These are phyloP conservation scores for Heterobasidion parviporum DNA, from an alignment of 1,284 basidiomycete species.

Conservation along the genomic window DNA sequence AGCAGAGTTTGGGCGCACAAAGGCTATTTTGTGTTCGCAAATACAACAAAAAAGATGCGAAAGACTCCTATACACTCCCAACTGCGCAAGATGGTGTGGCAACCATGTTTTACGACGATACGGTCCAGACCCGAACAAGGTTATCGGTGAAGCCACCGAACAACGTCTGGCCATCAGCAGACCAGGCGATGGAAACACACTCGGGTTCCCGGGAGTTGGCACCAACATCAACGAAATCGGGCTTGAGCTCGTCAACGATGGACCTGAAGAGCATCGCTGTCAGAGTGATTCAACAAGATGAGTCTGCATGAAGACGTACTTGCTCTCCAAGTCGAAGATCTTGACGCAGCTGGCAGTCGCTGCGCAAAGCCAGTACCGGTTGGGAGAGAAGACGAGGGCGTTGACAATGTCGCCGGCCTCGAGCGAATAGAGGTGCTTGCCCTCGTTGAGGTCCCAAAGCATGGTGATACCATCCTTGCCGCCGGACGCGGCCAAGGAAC, in stretches of 20 bases:
- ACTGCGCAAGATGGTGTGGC: neutral
- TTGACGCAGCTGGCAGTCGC: slow-evolving; percentile 98
- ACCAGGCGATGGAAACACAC: slow-evolving; percentile 98
- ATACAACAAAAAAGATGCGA: slow-evolving; percentile 13
- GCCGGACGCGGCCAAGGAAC: slow-evolving; percentile 97
- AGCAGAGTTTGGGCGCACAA: slow-evolving; percentile 4
- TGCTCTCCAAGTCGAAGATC: slow-evolving; percentile 98
- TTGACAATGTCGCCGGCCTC: slow-evolving; percentile 99
- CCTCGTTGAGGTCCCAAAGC: slow-evolving; percentile 99
- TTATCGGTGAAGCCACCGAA: slow-evolving; percentile 95
- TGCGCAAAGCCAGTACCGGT: slow-evolving; percentile 99
- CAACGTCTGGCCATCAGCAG: slow-evolving; percentile 94
- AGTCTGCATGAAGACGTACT: slow-evolving; percentile 48
- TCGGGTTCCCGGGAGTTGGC: slow-evolving; percentile 85
- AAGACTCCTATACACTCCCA: slow-evolving; percentile 5
- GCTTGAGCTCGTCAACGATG: slow-evolving; percentile 98
- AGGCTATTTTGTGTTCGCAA: slow-evolving; percentile 14
- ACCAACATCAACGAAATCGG: slow-evolving; percentile 77
- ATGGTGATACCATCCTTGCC: slow-evolving; percentile 99
- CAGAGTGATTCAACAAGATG: neutral
- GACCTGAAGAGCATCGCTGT: slow-evolving; percentile 47
- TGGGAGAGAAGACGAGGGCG: slow-evolving; percentile 98
- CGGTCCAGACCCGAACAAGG: slow-evolving; percentile 88
- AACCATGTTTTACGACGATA: slow-evolving; percentile 49
- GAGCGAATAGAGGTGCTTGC: slow-evolving; percentile 99